phyloP scores from a whole-genome alignment of 2,329 filamentous ascomycete genomes.

The Penicillium olsonii region DNA sequence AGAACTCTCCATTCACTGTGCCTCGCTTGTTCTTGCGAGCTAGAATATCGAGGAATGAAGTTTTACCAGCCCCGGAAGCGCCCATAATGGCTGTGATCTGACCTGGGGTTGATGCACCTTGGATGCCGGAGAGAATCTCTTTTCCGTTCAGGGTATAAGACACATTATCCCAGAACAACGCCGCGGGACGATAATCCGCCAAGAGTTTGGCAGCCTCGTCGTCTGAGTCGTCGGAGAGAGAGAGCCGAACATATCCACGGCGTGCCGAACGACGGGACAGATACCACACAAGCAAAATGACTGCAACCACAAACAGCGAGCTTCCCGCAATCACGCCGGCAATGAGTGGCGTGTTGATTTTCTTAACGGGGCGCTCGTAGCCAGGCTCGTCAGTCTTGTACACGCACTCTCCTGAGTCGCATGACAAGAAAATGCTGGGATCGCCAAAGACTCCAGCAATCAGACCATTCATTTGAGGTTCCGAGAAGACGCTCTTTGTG shows the following conservation, averaged over 20 bases:
- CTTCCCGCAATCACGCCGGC: constrained; percentile 87
- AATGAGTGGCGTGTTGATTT: constrained; percentile 95
- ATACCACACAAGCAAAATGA: constrained; percentile 84
- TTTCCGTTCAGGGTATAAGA: constrained; percentile 85
- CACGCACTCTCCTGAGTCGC: constrained; percentile 85
- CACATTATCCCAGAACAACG: constrained; percentile 84
- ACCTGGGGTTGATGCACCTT: constrained; percentile 88
- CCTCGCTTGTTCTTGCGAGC: constrained; percentile 97
- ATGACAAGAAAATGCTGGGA: constrained; percentile 79
- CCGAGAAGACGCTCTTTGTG: constrained; percentile 72
- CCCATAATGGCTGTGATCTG: constrained; percentile 98
- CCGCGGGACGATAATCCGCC: constrained; percentile 86
- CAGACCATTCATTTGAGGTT: constrained; percentile 88
- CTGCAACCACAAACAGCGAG: constrained; percentile 83
- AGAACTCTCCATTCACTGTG: constrained; percentile 74
- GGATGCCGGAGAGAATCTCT: constrained; percentile 76
- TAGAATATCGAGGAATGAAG: constrained; percentile 92
- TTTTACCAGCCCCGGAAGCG: constrained; percentile 95
- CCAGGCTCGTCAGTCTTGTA: constrained; percentile 92
- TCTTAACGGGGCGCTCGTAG: constrained; percentile 83
- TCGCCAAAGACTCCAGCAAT: constrained; percentile 91
- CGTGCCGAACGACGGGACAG: constrained; percentile 70
- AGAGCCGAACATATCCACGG: constrained; percentile 68
- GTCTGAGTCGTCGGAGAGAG: constrained; percentile 79
- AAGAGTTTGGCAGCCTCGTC: constrained; percentile 86